Evolutionary conservation across 352 stramenopile species (phyloP).

Genomic region (Phytophthora hybrid): DNA sequence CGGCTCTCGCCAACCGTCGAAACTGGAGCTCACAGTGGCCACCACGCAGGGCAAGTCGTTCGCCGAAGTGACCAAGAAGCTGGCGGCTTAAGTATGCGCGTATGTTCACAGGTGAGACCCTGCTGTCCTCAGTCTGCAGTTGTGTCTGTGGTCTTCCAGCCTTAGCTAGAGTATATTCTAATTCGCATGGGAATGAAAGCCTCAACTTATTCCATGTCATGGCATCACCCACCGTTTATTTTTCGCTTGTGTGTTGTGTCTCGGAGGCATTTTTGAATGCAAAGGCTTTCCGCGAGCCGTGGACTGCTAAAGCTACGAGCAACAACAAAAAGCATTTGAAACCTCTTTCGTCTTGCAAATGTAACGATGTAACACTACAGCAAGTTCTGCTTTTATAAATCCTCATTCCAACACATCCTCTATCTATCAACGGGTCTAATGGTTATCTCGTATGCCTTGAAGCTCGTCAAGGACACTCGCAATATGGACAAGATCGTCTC

Average conservation of each 20-base stretch:
- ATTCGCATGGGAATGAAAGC: conserved; percentile 25
- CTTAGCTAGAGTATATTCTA: conserved; percentile 15
- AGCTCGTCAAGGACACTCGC: conserved; percentile 48
- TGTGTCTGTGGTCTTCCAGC: not conserved
- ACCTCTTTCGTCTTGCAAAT: too few relatives aligned
- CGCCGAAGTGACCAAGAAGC: conserved; percentile 78
- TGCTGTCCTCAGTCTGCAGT: not conserved
- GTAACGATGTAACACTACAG: too few relatives aligned
- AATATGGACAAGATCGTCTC: conserved; percentile 45
- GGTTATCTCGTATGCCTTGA: conserved; percentile 18
- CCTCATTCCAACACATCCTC: not conserved
- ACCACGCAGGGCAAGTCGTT: conserved; percentile 88
- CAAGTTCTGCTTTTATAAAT: not conserved
- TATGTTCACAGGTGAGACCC: conserved; percentile 2
- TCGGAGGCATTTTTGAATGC: too few relatives aligned
- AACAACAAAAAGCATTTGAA: too few relatives aligned
- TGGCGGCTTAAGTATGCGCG: conserved; percentile 54
- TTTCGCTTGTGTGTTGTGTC: conserved; percentile 1
- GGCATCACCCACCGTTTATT: conserved; percentile 15
- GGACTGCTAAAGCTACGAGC: too few relatives aligned
- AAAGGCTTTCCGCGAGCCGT: too few relatives aligned
- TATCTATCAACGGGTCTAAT: conserved; percentile 29
- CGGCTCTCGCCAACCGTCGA: conserved; percentile 63
- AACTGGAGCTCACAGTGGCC: conserved; percentile 83
- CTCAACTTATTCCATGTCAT: not conserved